These are phyloP conservation scores for Mucor indicus DNA, from an alignment of 371 early-diverging fungal genomes.

Conservation along the genomic window DNA sequence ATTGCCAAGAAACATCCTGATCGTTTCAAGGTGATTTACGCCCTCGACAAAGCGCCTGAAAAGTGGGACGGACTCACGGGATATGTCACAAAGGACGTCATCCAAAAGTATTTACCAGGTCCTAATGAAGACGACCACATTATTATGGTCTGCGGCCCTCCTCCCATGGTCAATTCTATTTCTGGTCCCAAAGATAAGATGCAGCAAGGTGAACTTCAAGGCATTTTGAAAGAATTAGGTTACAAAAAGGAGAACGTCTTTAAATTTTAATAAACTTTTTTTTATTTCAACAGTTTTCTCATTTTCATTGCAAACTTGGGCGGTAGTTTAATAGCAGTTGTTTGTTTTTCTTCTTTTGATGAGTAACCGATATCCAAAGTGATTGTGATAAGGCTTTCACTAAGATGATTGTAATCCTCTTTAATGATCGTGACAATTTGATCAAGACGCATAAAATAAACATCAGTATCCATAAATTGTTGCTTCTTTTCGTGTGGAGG, in stretches of 20 bases:
- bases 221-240: conserved; percentile 86
- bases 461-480: conserved; percentile 51
- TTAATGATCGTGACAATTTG: conserved; percentile 61
- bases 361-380: conserved; percentile 63
- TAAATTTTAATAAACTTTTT: conserved; percentile 70
- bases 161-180: conserved; percentile 72
- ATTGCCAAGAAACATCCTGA: conserved; percentile 68
- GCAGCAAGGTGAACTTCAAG: conserved; percentile 80
- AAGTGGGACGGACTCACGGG: conserved; percentile 72
- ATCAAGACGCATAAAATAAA: conserved; percentile 67
- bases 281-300: conserved; percentile 25
- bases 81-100: conserved; percentile 64
- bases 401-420: conserved; percentile 59
- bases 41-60: conserved; percentile 70
- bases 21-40: conserved; percentile 77
- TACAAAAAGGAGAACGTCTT: conserved; percentile 74
- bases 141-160: conserved; percentile 91
- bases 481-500: conserved; percentile 55
- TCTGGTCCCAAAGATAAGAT: conserved; percentile 85
- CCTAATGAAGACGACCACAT: conserved; percentile 55
- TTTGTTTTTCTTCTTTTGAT: conserved; percentile 8
- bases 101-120: conserved; percentile 64
- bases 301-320: conserved; percentile 55
- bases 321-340: conserved; percentile 36
- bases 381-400: conserved; percentile 65